Evolutionary conservation across 2,329 filamentous ascomycete species (phyloP), one percentile per base, ranked within the genome.

Genomic region (Allantophomopsis lycopodina): DNA sequence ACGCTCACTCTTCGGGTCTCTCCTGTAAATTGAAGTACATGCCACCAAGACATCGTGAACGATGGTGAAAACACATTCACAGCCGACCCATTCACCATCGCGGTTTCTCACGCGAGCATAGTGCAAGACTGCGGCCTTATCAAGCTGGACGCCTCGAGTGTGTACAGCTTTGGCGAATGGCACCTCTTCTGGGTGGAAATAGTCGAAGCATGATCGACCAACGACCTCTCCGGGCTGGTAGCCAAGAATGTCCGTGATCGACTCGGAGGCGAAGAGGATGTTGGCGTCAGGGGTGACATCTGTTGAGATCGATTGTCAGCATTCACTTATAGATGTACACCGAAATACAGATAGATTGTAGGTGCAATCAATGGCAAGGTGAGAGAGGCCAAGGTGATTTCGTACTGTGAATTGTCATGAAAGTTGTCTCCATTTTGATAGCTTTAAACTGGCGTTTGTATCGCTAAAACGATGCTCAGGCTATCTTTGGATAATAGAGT

Each of bases 321-420:
- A 43, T 53, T 28, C 37, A 36, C 35, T 40, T 38, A 51, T 45
- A 50, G 43, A 36, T 45, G 41, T 35, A 46, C 31, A 36, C 41
- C 35, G 38, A 28, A 12, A 14, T 34, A 14, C 32, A 34, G 36
- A 33, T 32, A 16, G 17, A 36, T 40, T 33, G 16, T 40, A 36
- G 32, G 33, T 44, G 37, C 32, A 12, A 31, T 13, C 20, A 23
- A 31, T 8, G 5, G 37, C 14, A 47, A 36, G 37, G 30, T 37
- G 30, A 30, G 41, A 17, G 39, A 34, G 40, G 46, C 40, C 13
- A 37, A 42, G 42, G 42, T 45, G 46, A 28, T 41, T 32, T 42
- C 77, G 64, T 63, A 83, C 85, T 85, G 57, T 91, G 85, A 55
- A 93, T 91, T 49, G 84, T 87, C 64, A 93, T 91, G 63, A 93